Conservation (phyloP, 2,329 filamentous ascomycete species). For the Teratosphaeria viscida region DNA sequence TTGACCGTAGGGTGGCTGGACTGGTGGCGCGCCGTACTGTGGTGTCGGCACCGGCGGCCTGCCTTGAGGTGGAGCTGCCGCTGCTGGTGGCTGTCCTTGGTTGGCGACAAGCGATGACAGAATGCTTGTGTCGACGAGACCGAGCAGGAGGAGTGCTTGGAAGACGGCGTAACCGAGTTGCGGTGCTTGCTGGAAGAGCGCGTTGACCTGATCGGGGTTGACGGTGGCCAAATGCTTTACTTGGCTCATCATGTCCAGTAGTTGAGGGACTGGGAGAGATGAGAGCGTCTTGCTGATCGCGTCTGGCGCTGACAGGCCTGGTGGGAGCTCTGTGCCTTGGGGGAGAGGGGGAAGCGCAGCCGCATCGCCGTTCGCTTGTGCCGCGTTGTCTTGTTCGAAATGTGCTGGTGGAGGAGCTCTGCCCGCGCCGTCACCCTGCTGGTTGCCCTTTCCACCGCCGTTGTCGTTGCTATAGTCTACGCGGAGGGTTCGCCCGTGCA, state of each 20-base stretch:
- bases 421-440: constrained; percentile 13
- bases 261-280: constrained; percentile 73
- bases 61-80: constrained; percentile 11
- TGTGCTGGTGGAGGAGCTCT: constrained; percentile 29
- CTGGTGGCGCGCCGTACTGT: constrained; percentile 2
- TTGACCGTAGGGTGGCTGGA: constrained; percentile 15
- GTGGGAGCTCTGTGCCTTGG: constrained; percentile 70
- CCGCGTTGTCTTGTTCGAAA: constrained; percentile 32
- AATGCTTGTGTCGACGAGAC: constrained; percentile 75
- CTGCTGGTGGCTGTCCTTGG: constrained; percentile 28
- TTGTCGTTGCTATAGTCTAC: constrained; percentile 96
- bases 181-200: constrained; percentile 77
- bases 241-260: constrained; percentile 85
- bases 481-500: constrained; percentile 86
- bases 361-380: constrained; percentile 27
- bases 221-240: constrained; percentile 83
- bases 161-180: constrained; percentile 93
- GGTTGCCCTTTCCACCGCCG: constrained; percentile 46
- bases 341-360: constrained; percentile 67
- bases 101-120: constrained; percentile 61
- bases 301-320: constrained; percentile 74
- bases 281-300: constrained; percentile 86
- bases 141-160: constrained; percentile 85
- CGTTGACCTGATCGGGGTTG: constrained; percentile 73
- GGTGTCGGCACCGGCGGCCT: constrained; percentile 8